These are phyloP conservation scores for Trebouxia gelatinosa DNA, from an alignment of 163 green algal species.

Conservation along the genomic window DNA sequence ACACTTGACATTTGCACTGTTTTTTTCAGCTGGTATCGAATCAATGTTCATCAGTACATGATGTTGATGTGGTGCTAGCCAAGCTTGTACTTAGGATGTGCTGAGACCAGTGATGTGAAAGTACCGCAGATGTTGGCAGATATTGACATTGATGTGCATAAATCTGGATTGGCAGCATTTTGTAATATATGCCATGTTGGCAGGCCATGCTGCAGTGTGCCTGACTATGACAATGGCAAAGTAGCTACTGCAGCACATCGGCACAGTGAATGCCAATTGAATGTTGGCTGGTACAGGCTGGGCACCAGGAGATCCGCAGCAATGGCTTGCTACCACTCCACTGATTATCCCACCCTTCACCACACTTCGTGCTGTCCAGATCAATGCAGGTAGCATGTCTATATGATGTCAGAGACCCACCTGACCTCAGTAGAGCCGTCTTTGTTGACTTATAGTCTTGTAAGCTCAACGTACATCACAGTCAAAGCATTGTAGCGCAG, in stretches of 20 bases:
- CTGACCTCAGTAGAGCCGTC: background rate
- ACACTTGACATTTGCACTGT: no score
- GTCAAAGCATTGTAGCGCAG: background rate
- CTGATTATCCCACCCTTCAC: background rate
- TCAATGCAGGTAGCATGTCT: background rate
- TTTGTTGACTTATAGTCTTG: background rate
- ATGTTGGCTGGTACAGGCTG: background rate
- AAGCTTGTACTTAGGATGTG: background rate
- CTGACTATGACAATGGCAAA: no score
- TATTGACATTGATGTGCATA: background rate
- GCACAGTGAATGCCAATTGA: no score
- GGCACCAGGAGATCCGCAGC: background rate
- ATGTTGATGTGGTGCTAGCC: background rate
- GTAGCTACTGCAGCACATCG: no score
- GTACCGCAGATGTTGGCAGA: background rate
- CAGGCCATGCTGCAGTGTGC: background rate
- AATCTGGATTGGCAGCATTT: no score
- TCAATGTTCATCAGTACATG: background rate
- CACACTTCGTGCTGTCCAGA: background rate
- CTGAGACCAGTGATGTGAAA: background rate
- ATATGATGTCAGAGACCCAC: no score
- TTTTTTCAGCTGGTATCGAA: background rate
- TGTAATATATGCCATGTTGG: background rate
- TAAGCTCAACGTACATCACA: background rate
- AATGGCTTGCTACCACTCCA: slow-evolving; percentile 6